Percentiles rank a stretch among this genome's conserved stretches.
These are phyloP conservation scores for Acanthamoeba triangularis DNA, from an alignment of 208 protist genomes.

Conservation along the genomic window DNA sequence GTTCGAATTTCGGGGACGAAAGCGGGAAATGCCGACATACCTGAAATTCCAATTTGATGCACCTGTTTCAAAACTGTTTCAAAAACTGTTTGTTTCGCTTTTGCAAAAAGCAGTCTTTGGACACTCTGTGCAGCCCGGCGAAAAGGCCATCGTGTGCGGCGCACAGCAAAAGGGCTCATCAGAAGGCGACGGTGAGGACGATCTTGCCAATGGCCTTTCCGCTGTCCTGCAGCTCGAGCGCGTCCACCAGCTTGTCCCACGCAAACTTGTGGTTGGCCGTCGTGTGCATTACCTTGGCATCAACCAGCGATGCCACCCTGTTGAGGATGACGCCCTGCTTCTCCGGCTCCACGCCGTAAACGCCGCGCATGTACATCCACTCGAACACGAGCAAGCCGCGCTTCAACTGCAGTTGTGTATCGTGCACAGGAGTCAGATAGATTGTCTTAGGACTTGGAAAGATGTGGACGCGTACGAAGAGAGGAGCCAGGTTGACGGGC, in stretches of 20 bases:
- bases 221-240: conserved; percentile 52
- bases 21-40: background rate
- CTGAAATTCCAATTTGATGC: too few species aligned
- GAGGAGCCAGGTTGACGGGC: background rate
- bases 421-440: background rate
- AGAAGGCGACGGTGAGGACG: conserved; percentile 60
- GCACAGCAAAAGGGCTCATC: background rate
- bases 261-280: background rate
- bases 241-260: conserved; percentile 26
- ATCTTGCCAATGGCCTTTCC: conserved; percentile 73
- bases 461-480: conserved; percentile 66
- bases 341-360: conserved; percentile 55
- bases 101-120: too few species aligned
- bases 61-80: too few species aligned
- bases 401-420: conserved; percentile 59
- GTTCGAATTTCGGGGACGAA: background rate
- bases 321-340: conserved; percentile 74
- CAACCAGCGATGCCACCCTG: background rate
- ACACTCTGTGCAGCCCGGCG: too few species aligned
- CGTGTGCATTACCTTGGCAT: background rate
- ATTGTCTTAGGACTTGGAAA: too few species aligned
- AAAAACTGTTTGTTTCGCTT: too few species aligned
- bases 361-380: conserved; percentile 4
- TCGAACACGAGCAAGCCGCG: conserved; percentile 40
- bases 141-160: too few species aligned